These are phyloP conservation scores for Amauroascus verrucosus DNA, from an alignment of 2,329 filamentous ascomycete species.

Conservation along the genomic window DNA sequence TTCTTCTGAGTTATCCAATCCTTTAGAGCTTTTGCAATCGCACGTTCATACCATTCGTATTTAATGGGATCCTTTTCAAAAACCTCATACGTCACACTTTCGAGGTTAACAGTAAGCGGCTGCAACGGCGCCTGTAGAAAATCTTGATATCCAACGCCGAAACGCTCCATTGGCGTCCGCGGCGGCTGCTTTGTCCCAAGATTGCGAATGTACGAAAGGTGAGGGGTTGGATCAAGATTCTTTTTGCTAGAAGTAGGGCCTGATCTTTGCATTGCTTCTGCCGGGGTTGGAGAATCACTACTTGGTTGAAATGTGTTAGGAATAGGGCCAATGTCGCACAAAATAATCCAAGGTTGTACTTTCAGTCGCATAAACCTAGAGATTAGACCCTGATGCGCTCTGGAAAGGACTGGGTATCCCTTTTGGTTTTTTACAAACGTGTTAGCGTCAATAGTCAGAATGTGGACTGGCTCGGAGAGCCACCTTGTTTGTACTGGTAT, in stretches of 20 bases:
- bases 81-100: constrained; percentile 95
- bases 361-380: constrained; percentile 48
- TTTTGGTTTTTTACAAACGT: constrained; percentile 50
- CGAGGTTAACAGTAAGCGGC: constrained; percentile 88
- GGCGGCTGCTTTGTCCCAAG: constrained; percentile 72
- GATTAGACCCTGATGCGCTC: constrained; percentile 48
- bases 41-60: constrained; percentile 88
- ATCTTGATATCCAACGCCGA: constrained; percentile 71
- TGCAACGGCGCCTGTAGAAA: constrained; percentile 93
- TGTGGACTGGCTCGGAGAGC: constrained; percentile 53
- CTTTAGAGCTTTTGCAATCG: constrained; percentile 65
- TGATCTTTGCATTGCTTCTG: constrained; percentile 49
- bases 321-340: constrained; percentile 49
- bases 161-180: constrained; percentile 52
- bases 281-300: constrained; percentile 48
- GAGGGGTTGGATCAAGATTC: constrained; percentile 47
- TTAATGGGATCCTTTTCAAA: constrained; percentile 98
- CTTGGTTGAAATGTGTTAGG: constrained; percentile 26
- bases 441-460: constrained; percentile 44
- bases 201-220: constrained; percentile 74
- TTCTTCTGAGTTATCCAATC: constrained; percentile 68
- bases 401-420: constrained; percentile 50
- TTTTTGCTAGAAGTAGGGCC: constrained; percentile 37
- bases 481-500: constrained; percentile 48
- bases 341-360: constrained; percentile 49